Conservation (phyloP, 2,329 filamentous ascomycete genomes). For the Fusarium liriodendri region DNA sequence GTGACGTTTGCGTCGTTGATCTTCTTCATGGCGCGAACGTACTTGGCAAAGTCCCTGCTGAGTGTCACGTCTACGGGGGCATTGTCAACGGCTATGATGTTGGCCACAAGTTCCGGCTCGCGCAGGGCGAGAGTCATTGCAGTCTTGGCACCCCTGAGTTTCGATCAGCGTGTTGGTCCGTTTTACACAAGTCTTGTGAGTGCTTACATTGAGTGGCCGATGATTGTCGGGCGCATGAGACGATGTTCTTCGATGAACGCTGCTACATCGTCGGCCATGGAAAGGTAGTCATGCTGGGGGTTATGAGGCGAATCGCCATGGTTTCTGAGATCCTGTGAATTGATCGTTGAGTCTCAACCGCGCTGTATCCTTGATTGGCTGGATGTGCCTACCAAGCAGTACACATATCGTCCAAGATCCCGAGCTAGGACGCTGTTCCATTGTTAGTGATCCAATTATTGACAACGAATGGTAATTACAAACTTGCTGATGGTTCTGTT, state of each 20-base stretch:
- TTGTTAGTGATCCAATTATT: not conserved
- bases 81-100: slow-evolving; percentile 90
- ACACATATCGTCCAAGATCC: slow-evolving; percentile 83
- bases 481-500: slow-evolving; percentile 96
- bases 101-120: slow-evolving; percentile 73
- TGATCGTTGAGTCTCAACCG: slow-evolving; percentile 26
- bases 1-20: slow-evolving; percentile 77
- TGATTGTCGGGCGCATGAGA: slow-evolving; percentile 78
- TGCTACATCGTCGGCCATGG: slow-evolving; percentile 86
- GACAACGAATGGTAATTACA: slow-evolving; percentile 46
- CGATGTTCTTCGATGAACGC: slow-evolving; percentile 79
- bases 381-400: slow-evolving; percentile 73
- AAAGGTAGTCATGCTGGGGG: slow-evolving; percentile 79
- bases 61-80: slow-evolving; percentile 86
- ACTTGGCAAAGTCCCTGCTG: slow-evolving; percentile 79
- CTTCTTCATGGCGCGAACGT: slow-evolving; percentile 85
- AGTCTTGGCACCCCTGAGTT: slow-evolving; percentile 83
- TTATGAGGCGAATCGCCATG: slow-evolving; percentile 91
- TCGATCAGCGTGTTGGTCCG: not conserved
- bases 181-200: not conserved
- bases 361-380: not conserved
- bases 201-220: slow-evolving; percentile 91
- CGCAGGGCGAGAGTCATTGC: slow-evolving; percentile 88
- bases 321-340: slow-evolving; percentile 82
- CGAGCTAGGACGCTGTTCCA: slow-evolving; percentile 77